phyloP scores from a whole-genome alignment of 805 yeast genomes.

The Candida railenensis region DNA sequence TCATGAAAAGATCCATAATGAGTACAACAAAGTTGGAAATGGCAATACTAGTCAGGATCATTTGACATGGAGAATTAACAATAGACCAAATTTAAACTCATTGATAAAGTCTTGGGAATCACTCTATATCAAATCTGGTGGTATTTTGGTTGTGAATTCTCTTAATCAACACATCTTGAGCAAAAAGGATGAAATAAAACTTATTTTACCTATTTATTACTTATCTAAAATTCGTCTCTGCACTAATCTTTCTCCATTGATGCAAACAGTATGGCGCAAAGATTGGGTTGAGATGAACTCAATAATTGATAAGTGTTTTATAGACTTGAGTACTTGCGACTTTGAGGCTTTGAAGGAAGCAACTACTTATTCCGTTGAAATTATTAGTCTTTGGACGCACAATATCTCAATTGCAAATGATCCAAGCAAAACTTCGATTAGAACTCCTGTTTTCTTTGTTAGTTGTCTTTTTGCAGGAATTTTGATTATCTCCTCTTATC shows the following conservation, averaged over 20 bases:
- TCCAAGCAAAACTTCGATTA: constrained; percentile 62
- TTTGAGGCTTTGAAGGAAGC: constrained; percentile 67
- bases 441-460: constrained; percentile 75
- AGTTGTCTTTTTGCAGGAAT: constrained; percentile 67
- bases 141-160: constrained; percentile 54
- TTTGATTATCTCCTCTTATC: constrained; percentile 48
- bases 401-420: constrained; percentile 64
- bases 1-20: constrained; percentile 63
- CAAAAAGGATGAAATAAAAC: constrained; percentile 55
- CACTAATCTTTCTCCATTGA: constrained; percentile 58
- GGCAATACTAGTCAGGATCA: constrained; percentile 12
- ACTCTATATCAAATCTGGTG: constrained; percentile 60
- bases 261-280: constrained; percentile 59
- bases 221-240: constrained; percentile 69
- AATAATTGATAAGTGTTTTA: constrained; percentile 41
- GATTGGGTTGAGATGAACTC: constrained; percentile 69
- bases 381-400: constrained; percentile 69
- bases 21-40: constrained; percentile 35
- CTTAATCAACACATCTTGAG: constrained; percentile 48
- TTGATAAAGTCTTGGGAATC: constrained; percentile 69
- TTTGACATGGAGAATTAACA: constrained; percentile 58
- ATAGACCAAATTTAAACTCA: constrained; percentile 56
- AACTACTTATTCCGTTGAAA: constrained; percentile 53
- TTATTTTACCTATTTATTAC: constrained; percentile 63
- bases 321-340: constrained; percentile 25